These are phyloP conservation scores for Inga laurina DNA, from an alignment of 306 rosid genomes.

Conservation along the genomic window DNA sequence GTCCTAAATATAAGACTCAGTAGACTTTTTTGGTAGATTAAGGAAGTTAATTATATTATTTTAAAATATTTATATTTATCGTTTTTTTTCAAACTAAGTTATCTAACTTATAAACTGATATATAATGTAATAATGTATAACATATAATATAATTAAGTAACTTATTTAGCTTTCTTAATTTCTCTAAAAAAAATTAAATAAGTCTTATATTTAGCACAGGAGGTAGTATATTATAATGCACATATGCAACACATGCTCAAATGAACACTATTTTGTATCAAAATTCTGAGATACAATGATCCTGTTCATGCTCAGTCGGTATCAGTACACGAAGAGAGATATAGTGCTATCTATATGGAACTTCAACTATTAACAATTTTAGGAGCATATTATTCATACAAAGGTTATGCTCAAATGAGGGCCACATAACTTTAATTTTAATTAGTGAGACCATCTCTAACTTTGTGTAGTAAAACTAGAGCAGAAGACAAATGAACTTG, in stretches of 20 bases:
- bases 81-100: too few relatives aligned
- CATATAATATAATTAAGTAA: too few relatives aligned
- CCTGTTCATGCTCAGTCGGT: background rate
- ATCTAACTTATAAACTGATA: too few relatives aligned
- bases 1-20: too few relatives aligned
- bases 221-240: background rate
- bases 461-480: background rate
- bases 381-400: background rate
- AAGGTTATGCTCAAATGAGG: background rate
- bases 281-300: background rate
- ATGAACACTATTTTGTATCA: background rate
- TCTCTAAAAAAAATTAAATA: too few relatives aligned
- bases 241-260: constrained; percentile 16
- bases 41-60: too few relatives aligned
- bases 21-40: too few relatives aligned
- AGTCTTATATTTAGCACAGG: too few relatives aligned
- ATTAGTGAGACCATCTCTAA: background rate
- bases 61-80: too few relatives aligned
- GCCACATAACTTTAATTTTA: background rate
- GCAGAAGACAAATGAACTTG: background rate
- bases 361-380: background rate
- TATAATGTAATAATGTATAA: too few relatives aligned
- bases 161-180: too few relatives aligned
- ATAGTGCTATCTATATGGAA: background rate
- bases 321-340: background rate